Evolutionary conservation across 2,329 filamentous ascomycete species (phyloP), one percentile per base, ranked within the genome.

Genomic region (Nemania serpens): DNA sequence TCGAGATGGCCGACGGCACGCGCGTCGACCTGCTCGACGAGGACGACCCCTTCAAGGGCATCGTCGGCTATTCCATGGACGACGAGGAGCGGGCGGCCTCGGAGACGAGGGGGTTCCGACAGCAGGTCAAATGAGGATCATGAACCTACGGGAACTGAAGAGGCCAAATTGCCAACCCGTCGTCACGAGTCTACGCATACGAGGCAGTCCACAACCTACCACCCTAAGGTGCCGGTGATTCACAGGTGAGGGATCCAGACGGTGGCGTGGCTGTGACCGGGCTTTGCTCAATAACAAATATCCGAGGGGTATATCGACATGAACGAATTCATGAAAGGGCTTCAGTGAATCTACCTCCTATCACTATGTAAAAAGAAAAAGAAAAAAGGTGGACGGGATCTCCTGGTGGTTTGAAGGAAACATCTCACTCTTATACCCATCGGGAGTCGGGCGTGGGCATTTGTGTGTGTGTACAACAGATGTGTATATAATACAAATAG

Each of bases 11-110:
- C 53, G 85, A 89, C 66, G 83, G 84, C 42, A 68, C 66, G 45
- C 81, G 77, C 73, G 77, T 97, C 66, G 89, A 96, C 72, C 77
- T 99, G 74, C 81, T 97, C 64, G 87, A 91, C 68, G 86, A 83
- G 4, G 82, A 93, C 78, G 70, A 95, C 80, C 90, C 91, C 43
- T 93, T 95, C 73, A 77, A 75, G 69, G 81, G 76, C 15, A 75
- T 83, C 53, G 72, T 78, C 43, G 81, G 79, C 50, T 76, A 75
- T 43, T 72, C 74, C 49, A 70, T 75, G 68, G 79, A 77, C 45
- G 77, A 76, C 15, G 75, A 78, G 36, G 70, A 78, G 73, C 69
- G 78, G 49, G 69, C 74, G 65, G 75, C 79, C 53, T 65, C 75
- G 67, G 74, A 79, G 59, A 78, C 75, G 47, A 79, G 81, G 64